Evolutionary conservation across 495 filamentous ascomycete species (phyloP).

Genomic region (Podospora sp.): DNA sequence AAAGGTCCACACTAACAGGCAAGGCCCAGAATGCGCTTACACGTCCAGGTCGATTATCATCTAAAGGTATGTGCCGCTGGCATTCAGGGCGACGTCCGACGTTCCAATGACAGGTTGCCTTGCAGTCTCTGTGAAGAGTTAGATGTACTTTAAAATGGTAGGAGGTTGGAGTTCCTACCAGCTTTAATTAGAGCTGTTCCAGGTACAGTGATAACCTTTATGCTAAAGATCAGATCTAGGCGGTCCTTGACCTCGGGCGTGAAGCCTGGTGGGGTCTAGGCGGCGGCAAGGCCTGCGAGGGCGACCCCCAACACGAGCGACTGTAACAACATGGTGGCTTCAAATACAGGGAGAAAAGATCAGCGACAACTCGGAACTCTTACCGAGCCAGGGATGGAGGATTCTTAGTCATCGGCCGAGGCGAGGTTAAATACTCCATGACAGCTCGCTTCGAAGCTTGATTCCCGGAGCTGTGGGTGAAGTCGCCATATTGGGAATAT

Average conservation of each 20-base stretch:
- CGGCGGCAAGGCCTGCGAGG: constrained; percentile 16
- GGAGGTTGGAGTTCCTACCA: constrained; percentile 18
- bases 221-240: constrained; percentile 49
- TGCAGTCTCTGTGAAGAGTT: constrained; percentile 31
- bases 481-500: not conserved
- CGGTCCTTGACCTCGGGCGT: constrained; percentile 40
- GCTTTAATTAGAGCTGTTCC: constrained; percentile 44
- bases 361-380: not conserved
- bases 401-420: not conserved
- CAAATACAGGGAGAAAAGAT: too few species aligned
- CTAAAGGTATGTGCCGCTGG: constrained; percentile 47
- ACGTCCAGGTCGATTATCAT: constrained; percentile 50
- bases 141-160: not conserved
- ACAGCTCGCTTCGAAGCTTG: not conserved
- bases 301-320: constrained; percentile 2
- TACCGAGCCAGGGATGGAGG: not conserved
- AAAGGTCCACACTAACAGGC: not conserved
- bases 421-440: not conserved
- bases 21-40: constrained; percentile 35
- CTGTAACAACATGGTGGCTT: constrained; percentile 6
- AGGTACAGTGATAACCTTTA: constrained; percentile 40
- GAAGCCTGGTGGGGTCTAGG: constrained; percentile 50
- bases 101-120: constrained; percentile 48
- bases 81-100: constrained; percentile 35
- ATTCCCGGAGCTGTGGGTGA: not conserved